Base-by-base conservation (phyloP, 2,329 filamentous ascomycete species). In the Beauveria brongniartii region DNA sequence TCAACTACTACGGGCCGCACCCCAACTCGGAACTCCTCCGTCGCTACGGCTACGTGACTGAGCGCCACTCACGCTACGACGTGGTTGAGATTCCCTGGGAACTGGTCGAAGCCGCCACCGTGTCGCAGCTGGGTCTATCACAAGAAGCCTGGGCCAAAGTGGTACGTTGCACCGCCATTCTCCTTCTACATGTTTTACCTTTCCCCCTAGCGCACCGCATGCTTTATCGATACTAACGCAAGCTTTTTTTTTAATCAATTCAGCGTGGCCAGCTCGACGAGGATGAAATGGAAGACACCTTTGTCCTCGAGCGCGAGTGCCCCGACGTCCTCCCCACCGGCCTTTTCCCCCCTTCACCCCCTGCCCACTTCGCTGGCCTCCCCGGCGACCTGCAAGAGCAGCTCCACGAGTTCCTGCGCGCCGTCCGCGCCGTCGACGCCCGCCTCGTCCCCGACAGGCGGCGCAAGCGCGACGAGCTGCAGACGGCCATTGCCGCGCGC, bases 1-100 rank as follows among this genome's bases (percentile, higher is more conserved):
- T 92, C 70, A 96, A 96, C 71, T 92, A 96, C 74, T 96, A 96
- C 66, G 92, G 92, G 0, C 86, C 91, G 6, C 82, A 95, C 3
- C 89, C 91, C 10, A 89, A 90, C 62, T 88, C 89, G 1, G 92
- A 97, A 69, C 78, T 96, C 8, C 80, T 96, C 12, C 81, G 92
- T 41, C 82, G 92, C 16, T 96, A 96, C 67, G 92, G 92, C 20
- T 96, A 96, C 68, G 85, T 92, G n/a, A 93, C 91, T 0, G 75
- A 83, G 30, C 87, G 87, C 65, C 92, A 96, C 67, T 77, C 85
- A 10, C 80, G 86, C 46, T 91, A 92, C 71, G 91, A 96, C 66
- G 90, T 96, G 1, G 88, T 90, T 1, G 92, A 97, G 70, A 74
- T 96, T 40, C 79, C 88, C 0, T 84, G 87, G 75, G 75, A 79